These are phyloP conservation scores for Irineochytrium annulatum DNA, from an alignment of 192 early-diverging fungal species.

Conservation along the genomic window DNA sequence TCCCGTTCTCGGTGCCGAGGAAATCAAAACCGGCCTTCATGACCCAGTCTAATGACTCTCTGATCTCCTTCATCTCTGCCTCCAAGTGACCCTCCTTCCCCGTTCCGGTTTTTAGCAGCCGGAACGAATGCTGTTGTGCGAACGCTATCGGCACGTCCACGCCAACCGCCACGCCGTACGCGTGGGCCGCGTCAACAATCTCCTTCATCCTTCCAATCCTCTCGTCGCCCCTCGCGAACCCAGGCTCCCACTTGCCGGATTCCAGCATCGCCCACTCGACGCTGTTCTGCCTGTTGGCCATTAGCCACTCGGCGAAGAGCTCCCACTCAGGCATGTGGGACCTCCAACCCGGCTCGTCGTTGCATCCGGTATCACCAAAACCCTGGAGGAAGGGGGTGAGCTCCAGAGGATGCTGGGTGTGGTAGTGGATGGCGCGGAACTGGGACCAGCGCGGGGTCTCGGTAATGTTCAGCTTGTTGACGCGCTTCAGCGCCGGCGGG, in stretches of 20 bases:
- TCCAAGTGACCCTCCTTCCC: slow-evolving; percentile 11
- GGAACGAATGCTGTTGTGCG: slow-evolving; percentile 26
- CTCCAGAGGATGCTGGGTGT: slow-evolving; percentile 29
- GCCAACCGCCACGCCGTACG: slow-evolving; percentile 16
- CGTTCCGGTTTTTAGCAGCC: slow-evolving; percentile 10
- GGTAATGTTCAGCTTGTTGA: neutral
- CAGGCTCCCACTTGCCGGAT: slow-evolving; percentile 8
- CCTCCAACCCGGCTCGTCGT: slow-evolving; percentile 15
- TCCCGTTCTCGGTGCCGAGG: slow-evolving; percentile 23
- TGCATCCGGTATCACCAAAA: slow-evolving; percentile 3
- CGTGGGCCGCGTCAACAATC: slow-evolving; percentile 15
- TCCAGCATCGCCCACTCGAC: slow-evolving; percentile 24
- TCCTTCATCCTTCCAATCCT: slow-evolving; percentile 3
- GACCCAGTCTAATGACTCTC: slow-evolving; percentile 19
- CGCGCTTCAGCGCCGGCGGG: slow-evolving; percentile 4
- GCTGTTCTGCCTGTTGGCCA: slow-evolving; percentile 22
- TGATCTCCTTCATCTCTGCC: slow-evolving; percentile 18
- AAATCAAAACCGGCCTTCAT: slow-evolving; percentile 23
- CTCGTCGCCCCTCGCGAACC: slow-evolving; percentile 15
- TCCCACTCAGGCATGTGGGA: slow-evolving; percentile 16
- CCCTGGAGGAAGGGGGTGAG: slow-evolving; percentile 20
- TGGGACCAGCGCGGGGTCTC: slow-evolving; percentile 19
- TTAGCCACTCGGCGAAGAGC: slow-evolving; percentile 18
- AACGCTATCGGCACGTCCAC: slow-evolving; percentile 22
- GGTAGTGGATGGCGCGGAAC: slow-evolving; percentile 27